These are phyloP conservation scores for Lactifluus subvellereus DNA, from an alignment of 768 basidiomycete genomes.

Conservation along the genomic window DNA sequence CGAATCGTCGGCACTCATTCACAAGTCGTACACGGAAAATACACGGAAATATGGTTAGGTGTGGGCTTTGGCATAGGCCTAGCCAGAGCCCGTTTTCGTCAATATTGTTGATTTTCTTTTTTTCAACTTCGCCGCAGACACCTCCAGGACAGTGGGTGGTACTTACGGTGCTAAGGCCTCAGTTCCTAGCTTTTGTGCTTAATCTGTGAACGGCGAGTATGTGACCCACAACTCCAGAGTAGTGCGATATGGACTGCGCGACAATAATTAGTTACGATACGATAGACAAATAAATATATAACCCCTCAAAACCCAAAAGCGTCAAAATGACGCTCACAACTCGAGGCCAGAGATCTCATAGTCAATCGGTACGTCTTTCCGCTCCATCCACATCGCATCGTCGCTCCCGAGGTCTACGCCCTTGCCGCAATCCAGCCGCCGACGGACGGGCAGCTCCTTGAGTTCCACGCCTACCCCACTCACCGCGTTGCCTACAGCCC, in stretches of 20 bases:
- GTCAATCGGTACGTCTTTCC: conserved; percentile 72
- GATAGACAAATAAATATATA: not conserved
- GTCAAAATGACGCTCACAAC: conserved; percentile 19
- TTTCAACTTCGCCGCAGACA: no score
- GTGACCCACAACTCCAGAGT: no score
- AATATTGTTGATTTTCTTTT: no score
- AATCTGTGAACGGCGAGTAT: no score
- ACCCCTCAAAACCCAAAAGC: not conserved
- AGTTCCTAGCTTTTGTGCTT: no score
- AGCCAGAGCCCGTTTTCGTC: no score
- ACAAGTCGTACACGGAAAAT: no score
- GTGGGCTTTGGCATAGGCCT: no score
- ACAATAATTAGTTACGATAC: not conserved
- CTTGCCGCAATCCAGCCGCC: conserved; percentile 56
- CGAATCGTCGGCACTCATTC: no score
- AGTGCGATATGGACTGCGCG: not conserved
- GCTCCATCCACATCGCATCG: conserved; percentile 60
- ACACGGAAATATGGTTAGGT: no score
- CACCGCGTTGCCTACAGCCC: conserved; percentile 14
- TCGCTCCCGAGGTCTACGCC: conserved; percentile 59
- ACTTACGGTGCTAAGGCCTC: no score
- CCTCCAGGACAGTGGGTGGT: no score
- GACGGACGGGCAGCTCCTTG: conserved; percentile 54
- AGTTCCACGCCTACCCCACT: conserved; percentile 34
- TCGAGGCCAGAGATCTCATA: conserved; percentile 57